A percentile compares a stretch with the other conserved stretches of the same genome.
These are phyloP conservation scores for Tuber aestivum DNA, from an alignment of 495 filamentous ascomycete genomes.

Conservation along the genomic window DNA sequence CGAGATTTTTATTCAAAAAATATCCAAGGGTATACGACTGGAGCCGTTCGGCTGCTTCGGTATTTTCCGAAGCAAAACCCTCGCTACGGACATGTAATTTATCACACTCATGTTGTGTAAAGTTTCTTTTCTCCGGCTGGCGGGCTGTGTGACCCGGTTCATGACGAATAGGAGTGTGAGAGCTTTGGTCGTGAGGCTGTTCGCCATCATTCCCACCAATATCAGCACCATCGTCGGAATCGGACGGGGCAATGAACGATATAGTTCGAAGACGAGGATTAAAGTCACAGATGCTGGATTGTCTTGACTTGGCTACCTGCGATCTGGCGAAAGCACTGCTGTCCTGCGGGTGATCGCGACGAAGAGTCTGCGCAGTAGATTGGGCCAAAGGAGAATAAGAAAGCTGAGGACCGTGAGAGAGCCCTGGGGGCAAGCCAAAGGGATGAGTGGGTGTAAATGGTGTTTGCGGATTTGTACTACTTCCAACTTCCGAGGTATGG, in stretches of 20 bases:
- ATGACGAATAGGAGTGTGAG: background rate
- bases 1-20: slow-evolving; percentile 33
- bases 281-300: slow-evolving; percentile 15
- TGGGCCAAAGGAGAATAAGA: slow-evolving; percentile 27
- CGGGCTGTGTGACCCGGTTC: background rate
- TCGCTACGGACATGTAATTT: background rate
- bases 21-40: slow-evolving; percentile 30
- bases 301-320: slow-evolving; percentile 7
- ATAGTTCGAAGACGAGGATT: slow-evolving; percentile 30
- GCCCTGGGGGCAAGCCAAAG: slow-evolving; percentile 14
- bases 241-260: slow-evolving; percentile 30
- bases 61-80: background rate
- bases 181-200: background rate
- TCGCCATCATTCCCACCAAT: background rate
- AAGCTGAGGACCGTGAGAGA: slow-evolving; percentile 11
- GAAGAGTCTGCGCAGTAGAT: slow-evolving; percentile 23
- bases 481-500: slow-evolving; percentile 28
- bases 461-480: slow-evolving; percentile 34
- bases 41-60: slow-evolving; percentile 20
- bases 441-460: slow-evolving; percentile 35
- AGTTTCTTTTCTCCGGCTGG: background rate
- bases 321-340: slow-evolving; percentile 15
- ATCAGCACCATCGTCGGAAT: background rate
- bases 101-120: background rate
- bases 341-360: slow-evolving; percentile 22